phyloP scores from a whole-genome alignment of 768 basidiomycete species.

The Lyophyllum shimeji region DNA sequence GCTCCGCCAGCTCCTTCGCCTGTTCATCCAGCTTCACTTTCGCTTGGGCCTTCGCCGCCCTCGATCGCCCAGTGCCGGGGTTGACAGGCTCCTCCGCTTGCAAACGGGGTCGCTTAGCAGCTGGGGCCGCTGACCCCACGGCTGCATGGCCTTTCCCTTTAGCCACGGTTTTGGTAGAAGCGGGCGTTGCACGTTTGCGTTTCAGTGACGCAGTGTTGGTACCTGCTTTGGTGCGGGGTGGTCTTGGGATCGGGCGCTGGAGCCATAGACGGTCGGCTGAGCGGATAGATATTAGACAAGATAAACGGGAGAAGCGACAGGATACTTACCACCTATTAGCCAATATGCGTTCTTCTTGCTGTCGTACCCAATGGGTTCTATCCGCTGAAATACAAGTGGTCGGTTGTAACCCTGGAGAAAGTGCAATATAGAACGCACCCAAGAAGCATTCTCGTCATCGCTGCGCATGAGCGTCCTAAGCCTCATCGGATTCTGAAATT shows the following conservation, averaged over 20 bases:
- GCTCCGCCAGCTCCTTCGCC: constrained; percentile 64
- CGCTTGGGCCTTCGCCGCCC: constrained; percentile 71
- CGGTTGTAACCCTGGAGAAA: neutral
- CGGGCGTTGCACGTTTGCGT: constrained; percentile 32
- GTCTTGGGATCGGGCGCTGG: constrained; percentile 54
- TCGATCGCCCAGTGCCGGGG: constrained; percentile 38
- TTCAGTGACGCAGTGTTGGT: constrained; percentile 32
- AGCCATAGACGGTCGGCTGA: constrained; percentile 84
- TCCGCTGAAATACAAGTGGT: constrained; percentile 49
- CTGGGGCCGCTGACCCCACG: neutral
- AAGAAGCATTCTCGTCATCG: constrained; percentile 74
- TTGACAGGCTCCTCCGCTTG: constrained; percentile 9
- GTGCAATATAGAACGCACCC: constrained; percentile 72
- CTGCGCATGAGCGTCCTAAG: constrained; percentile 72
- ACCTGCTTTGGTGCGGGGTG: constrained; percentile 35
- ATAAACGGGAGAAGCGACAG: neutral
- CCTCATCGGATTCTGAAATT: constrained; percentile 76
- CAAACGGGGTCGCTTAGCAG: constrained; percentile 23
- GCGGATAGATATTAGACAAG: neutral
- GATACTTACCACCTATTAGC: constrained; percentile 71
- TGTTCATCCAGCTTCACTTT: constrained; percentile 69
- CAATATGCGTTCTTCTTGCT: constrained; percentile 78
- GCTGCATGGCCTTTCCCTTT: constrained; percentile 14
- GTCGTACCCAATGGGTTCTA: constrained; percentile 86
- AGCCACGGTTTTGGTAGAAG: constrained; percentile 6